A percentile compares a stretch with the other conserved stretches of the same genome.
Evolutionary conservation across 2,329 filamentous ascomycete genomes (phyloP).

Genomic region (Dothideomycetidae sp.): DNA sequence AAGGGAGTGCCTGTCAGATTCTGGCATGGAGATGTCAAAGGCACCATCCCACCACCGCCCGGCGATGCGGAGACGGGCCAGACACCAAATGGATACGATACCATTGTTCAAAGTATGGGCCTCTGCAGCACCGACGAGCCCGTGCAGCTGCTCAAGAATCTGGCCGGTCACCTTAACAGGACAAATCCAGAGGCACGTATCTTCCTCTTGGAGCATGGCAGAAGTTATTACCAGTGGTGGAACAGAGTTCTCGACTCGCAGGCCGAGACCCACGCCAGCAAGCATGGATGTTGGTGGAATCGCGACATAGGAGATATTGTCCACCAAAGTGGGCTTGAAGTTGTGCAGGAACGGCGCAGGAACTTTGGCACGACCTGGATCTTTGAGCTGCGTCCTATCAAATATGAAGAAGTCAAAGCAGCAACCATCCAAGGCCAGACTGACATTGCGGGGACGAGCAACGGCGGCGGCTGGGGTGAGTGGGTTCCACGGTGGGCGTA

Average conservation of each 20-base stretch:
- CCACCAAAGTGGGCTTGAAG: conserved; percentile 32
- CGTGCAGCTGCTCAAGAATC: conserved; percentile 29
- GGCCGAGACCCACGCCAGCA: conserved; percentile 33
- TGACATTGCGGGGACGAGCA: neutral
- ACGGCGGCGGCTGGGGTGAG: conserved; percentile 3
- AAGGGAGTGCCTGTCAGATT: conserved; percentile 20
- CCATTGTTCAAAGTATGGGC: conserved; percentile 38
- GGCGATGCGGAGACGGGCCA: conserved; percentile 12
- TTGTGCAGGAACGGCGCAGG: conserved; percentile 31
- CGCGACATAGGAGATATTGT: conserved; percentile 37
- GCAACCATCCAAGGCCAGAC: neutral
- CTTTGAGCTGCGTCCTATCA: conserved; percentile 31
- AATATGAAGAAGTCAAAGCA: neutral
- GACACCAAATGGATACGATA: conserved; percentile 29
- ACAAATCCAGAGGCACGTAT: conserved; percentile 32
- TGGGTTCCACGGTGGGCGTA: conserved; percentile 8
- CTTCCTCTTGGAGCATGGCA: conserved; percentile 37
- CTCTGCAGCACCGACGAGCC: conserved; percentile 35
- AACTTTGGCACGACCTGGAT: conserved; percentile 38
- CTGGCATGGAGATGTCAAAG: conserved; percentile 30
- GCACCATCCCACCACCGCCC: conserved; percentile 29
- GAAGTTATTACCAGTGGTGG: conserved; percentile 33
- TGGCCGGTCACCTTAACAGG: conserved; percentile 25
- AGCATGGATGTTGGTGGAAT: conserved; percentile 40
- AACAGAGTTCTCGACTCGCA: conserved; percentile 33